Percentiles rank a stretch among this genome's conserved stretches.
phyloP scores from a whole-genome alignment of 805 yeast species.

The Saccharomycopsis fodiens region DNA sequence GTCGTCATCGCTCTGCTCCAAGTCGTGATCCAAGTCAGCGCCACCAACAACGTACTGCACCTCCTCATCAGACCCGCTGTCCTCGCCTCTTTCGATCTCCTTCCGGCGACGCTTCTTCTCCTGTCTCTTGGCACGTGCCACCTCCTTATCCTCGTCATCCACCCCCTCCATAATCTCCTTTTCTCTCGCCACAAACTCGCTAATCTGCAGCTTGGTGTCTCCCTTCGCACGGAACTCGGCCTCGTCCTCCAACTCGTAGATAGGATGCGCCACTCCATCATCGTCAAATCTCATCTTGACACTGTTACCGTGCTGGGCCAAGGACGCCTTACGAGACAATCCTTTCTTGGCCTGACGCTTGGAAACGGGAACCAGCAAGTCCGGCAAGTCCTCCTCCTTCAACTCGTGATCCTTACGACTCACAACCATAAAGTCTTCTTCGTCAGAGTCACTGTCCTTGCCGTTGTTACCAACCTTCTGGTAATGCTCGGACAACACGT shows the following conservation, averaged over 20 bases:
- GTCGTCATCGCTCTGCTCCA: constrained; percentile 9
- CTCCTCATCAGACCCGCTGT: constrained; percentile 27
- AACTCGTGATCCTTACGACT: constrained; percentile 73
- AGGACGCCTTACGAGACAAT: constrained; percentile 70
- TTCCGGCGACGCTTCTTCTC: constrained; percentile 87
- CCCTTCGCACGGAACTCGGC: constrained; percentile 72
- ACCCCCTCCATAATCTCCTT: constrained; percentile 57
- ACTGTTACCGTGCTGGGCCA: constrained; percentile 56
- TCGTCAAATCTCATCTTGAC: constrained; percentile 85
- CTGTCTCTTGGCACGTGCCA: constrained; percentile 68
- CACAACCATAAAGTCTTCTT: constrained; percentile 72
- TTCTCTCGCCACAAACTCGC: constrained; percentile 60
- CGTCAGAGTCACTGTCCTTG: constrained; percentile 39
- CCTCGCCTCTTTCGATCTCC: constrained; percentile 60
- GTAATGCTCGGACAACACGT: constrained; percentile 84
- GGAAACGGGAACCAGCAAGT: constrained; percentile 57
- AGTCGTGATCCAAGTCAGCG: constrained; percentile 13
- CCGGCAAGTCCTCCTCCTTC: constrained; percentile 57
- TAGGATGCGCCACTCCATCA: constrained; percentile 86
- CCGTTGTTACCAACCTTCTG: constrained; percentile 52
- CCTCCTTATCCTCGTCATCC: constrained; percentile 70
- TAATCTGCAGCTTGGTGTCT: constrained; percentile 61
- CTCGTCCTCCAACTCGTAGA: constrained; percentile 87
- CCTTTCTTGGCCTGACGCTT: constrained; percentile 83
- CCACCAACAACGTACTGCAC: constrained; percentile 20